Base-by-base conservation (phyloP, 768 basidiomycete species). In the Pholiota molesta region DNA sequence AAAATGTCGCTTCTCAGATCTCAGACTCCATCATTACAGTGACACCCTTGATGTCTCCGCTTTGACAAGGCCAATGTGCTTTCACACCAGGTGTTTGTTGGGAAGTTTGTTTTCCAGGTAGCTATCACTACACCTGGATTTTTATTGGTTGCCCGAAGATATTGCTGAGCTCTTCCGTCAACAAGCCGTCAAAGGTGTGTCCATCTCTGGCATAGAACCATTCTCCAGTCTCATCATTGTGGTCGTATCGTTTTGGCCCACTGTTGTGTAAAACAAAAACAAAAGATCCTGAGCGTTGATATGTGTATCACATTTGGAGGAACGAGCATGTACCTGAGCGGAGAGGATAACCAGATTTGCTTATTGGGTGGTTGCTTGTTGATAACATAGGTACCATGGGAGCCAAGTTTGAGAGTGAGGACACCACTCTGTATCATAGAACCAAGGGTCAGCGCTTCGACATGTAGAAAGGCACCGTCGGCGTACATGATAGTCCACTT, bases 351-450 rank as follows among this genome's bases (percentile, higher is more conserved):
- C 95, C 95, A 97, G 67, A 97, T 97, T 72, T 97, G 95, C 77
- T 94, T 94, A 73, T 97, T 97, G 6, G 95, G 95, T 11, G 95
- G 95, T 72, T 97, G 95, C 79, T 97, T 97, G 77, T 97, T 97
- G 76, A 97, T 89, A 29, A 97, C 95, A 76, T 97, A 97, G 11
- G 92, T 97, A 14, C 94, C 94, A 59, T 87, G 78, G 42, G 81
- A 77, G 31, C 89, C 94, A 16, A 96, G 80, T 53, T 79, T 81
- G 47, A 97, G 83, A 0, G 95, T 97, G 35, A 97, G 73, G 31
- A 97, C 95, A n/a, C 95, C 95, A 68, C 90, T 88, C 95, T 97
- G 73, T 5, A 45, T 17, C 51, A 49, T 44, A 21, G 9, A 37
- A 59, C 51, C 11, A 21, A 17, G 21, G 29, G 26, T 58, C 52